Base-by-base conservation (phyloP, 2,329 filamentous ascomycete species). In the Alternaria alternata region DNA sequence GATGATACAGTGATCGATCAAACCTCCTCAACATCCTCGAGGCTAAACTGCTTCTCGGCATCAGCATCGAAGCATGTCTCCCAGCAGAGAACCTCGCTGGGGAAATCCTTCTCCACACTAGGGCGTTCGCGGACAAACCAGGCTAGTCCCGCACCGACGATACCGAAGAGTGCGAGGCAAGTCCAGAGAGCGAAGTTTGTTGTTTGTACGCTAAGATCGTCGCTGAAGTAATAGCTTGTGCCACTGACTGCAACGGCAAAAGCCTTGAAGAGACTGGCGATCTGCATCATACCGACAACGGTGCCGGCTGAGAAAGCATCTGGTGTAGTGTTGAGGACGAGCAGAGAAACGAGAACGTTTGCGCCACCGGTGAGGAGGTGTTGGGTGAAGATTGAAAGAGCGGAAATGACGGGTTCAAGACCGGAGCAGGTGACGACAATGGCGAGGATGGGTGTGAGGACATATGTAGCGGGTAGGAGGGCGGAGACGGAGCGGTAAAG, bases 241-340 rank as follows among this genome's bases (percentile, higher is more conserved):
- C 81, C 81, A 24, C 76, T 79, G 20, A 81, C 78, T 1, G 80
- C 80, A 1, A 83, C 81, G 7, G 81, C 81, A 26, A 83, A 77
- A 12, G 80, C 81, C 56, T 80, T 81, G 72, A 83, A 82, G 6
- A 83, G 72, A 54, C 75, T 80, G 20, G 81, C 79, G 5, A 82
- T 73, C 57, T 82, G 81, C 70, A 83, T 78, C 67, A 83, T 76
- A n/a, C 82, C 82, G 46, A 83, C 78, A 6, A 83, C 78, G 18
- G 81, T 82, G 39, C 81, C 82, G 6, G 81, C 79, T 1, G 80
- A 81, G 51, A 78, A 80, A 5, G 81, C 80, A 57, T 83, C 81
- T 0, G 82, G 81, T 5, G 81, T 80, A 2, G 81, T 81, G 64
- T 82, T 82, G 56, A 83, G 77, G 3, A 83, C 78, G n/a, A 84